Evolutionary conservation across 805 yeast species (phyloP), one percentile per base, ranked within the genome.

Genomic region (Phaffomyces thermotolerans): DNA sequence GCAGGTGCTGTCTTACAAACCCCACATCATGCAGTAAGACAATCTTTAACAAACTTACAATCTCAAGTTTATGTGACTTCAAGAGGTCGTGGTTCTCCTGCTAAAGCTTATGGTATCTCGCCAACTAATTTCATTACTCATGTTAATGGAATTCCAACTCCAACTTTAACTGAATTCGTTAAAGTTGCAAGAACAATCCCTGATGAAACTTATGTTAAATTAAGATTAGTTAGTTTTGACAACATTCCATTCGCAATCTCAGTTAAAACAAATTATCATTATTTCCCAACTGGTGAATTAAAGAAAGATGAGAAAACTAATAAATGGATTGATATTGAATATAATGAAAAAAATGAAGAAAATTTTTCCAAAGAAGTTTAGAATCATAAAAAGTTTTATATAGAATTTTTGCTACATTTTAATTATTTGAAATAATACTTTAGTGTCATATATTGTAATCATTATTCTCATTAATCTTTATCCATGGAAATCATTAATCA

Each of bases 11-110:
- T 83, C 6, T 62, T 90, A 30, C 97, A 90, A 58, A 74, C 78
- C 33, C 96, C 96, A n/a, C 96, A 88, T 62, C 95, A 84, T 57
- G 91, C 93, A 8, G 96, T 89, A 15, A 77, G 90, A 49, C 96
- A 89, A 65, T 79, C 84, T 33, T 81, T 85, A 75, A 76, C 77
- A 42, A 71, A 75, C 44, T 67, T 87, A 41, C 96, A 95, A 12
- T 81, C 91, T 15, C 79, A 78, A 42, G 93, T 90, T n/a, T 90
- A 89, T 58, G 81, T 88, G 42, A 81, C 88, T 2, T 71, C 79
- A 22, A 76, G 84, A 57, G 73, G 81, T 36, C 73, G 78, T 32
- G 95, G 96, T 7, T 86, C 95, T 0, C 96, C 96, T 8, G 93
- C 93, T 15, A 73, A 79, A 44, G 90, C 84, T 57, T 88, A 84